Evolutionary conservation across 768 basidiomycete genomes (phyloP).

Genomic region (Glaciozyma antarctica): DNA sequence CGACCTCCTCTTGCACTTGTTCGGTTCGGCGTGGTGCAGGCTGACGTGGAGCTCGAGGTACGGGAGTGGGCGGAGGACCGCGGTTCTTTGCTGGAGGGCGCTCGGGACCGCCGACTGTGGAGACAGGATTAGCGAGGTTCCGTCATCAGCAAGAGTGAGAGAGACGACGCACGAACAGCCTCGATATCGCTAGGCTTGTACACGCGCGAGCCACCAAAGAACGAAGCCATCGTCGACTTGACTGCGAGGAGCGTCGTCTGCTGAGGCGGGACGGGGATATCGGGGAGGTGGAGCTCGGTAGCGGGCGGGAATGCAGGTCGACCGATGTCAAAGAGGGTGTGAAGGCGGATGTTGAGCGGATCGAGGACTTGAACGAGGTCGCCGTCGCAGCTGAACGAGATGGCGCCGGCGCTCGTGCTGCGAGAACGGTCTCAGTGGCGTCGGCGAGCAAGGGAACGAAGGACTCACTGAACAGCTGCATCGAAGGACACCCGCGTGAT

Average conservation of each 20-base stretch:
- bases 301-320: slow-evolving; percentile 22
- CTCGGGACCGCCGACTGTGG: slow-evolving; percentile 27
- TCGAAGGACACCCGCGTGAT: slow-evolving; percentile 19
- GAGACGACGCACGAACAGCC: slow-evolving; percentile 11
- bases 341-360: slow-evolving; percentile 23
- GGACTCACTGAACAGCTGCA: slow-evolving; percentile 21
- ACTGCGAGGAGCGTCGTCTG: slow-evolving; percentile 2
- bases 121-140: neutral
- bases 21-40: neutral
- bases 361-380: slow-evolving; percentile 27
- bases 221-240: slow-evolving; percentile 2
- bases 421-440: neutral
- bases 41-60: neutral
- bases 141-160: too few relatives aligned
- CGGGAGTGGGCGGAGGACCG: too few relatives aligned
- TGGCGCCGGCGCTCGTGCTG: slow-evolving; percentile 18
- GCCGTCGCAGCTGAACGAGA: slow-evolving; percentile 22
- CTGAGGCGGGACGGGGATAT: slow-evolving; percentile 17
- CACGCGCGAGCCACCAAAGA: slow-evolving; percentile 23
- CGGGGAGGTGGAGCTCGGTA: slow-evolving; percentile 2
- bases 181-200: slow-evolving; percentile 26
- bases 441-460: neutral
- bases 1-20: slow-evolving; percentile 11
- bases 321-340: slow-evolving; percentile 18
- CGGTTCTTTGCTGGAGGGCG: slow-evolving; percentile 22